Conservation (phyloP, 176 grass and related monocot genomes). For the Ensete glaucum region DNA sequence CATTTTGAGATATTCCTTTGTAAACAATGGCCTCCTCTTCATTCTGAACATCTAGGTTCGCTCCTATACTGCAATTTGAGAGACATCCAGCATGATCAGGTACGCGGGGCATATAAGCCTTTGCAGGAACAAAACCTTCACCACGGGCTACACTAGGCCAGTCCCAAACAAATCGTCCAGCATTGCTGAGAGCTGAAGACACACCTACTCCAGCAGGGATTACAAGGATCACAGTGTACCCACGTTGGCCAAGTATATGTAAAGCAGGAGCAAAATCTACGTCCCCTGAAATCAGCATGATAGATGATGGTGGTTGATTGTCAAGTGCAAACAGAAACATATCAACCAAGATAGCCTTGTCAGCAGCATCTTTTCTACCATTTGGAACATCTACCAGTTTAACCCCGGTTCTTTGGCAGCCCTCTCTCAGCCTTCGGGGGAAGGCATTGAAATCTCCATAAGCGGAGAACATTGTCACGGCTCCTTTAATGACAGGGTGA, state of each 20-base stretch:
- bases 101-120: conserved; percentile 18
- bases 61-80: conserved; percentile 20
- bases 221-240: conserved; percentile 59
- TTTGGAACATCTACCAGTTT: conserved; percentile 85
- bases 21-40: conserved; percentile 65
- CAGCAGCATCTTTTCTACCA: conserved; percentile 76
- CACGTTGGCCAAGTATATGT: conserved; percentile 77
- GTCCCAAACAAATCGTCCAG: conserved; percentile 69
- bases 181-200: conserved; percentile 62
- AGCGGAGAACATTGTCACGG: conserved; percentile 78
- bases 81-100: conserved; percentile 33
- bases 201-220: conserved; percentile 63
- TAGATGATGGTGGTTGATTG: conserved; percentile 57
- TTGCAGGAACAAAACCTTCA: conserved; percentile 49
- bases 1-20: conserved; percentile 42
- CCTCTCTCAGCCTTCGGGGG: conserved; percentile 80
- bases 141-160: conserved; percentile 70
- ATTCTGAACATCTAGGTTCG: conserved; percentile 34
- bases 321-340: conserved; percentile 87
- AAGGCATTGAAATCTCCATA: conserved; percentile 95
- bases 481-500: conserved; percentile 61
- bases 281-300: conserved; percentile 83
- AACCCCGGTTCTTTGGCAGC: conserved; percentile 80
- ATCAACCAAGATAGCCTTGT: conserved; percentile 76
- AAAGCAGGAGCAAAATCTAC: conserved; percentile 75